These are phyloP conservation scores for Xylaria hypoxylon DNA, from an alignment of 2,329 filamentous ascomycete species.

Conservation along the genomic window DNA sequence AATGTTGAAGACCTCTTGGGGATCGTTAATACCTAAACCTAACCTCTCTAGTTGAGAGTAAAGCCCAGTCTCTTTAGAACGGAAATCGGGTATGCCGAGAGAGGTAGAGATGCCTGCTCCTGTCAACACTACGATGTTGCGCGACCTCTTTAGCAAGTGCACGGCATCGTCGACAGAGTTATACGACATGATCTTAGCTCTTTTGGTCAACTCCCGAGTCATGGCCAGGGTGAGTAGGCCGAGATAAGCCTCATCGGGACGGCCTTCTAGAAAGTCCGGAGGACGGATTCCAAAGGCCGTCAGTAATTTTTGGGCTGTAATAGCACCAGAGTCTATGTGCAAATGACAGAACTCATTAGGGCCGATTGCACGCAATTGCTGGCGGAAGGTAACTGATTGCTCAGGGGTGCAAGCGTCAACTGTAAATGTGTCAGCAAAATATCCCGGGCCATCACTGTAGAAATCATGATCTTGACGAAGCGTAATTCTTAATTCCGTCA, in stretches of 20 bases:
- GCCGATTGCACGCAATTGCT: slow-evolving; percentile 80
- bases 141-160: slow-evolving; percentile 75
- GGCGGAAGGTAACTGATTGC: slow-evolving; percentile 75
- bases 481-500: background rate
- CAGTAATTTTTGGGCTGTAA: slow-evolving; percentile 84
- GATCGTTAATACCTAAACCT: slow-evolving; percentile 76
- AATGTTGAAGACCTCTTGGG: slow-evolving; percentile 96
- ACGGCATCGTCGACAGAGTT: slow-evolving; percentile 92
- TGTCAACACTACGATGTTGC: slow-evolving; percentile 92
- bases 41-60: slow-evolving; percentile 86
- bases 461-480: background rate
- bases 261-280: slow-evolving; percentile 78
- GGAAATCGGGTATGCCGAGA: slow-evolving; percentile 95
- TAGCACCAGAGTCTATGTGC: slow-evolving; percentile 74
- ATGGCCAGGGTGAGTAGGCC: slow-evolving; percentile 81
- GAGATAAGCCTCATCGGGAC: slow-evolving; percentile 80
- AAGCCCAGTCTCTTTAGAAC: slow-evolving; percentile 90
- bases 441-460: background rate
- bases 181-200: slow-evolving; percentile 81
- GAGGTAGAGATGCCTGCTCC: slow-evolving; percentile 97
- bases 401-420: slow-evolving; percentile 59
- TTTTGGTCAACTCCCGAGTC: slow-evolving; percentile 82
- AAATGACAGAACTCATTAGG: slow-evolving; percentile 79
- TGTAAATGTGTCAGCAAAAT: slow-evolving; percentile 39
- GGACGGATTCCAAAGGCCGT: slow-evolving; percentile 85